Conservation (phyloP, 495 filamentous ascomycete species). For the Lepidopterella palustris region DNA sequence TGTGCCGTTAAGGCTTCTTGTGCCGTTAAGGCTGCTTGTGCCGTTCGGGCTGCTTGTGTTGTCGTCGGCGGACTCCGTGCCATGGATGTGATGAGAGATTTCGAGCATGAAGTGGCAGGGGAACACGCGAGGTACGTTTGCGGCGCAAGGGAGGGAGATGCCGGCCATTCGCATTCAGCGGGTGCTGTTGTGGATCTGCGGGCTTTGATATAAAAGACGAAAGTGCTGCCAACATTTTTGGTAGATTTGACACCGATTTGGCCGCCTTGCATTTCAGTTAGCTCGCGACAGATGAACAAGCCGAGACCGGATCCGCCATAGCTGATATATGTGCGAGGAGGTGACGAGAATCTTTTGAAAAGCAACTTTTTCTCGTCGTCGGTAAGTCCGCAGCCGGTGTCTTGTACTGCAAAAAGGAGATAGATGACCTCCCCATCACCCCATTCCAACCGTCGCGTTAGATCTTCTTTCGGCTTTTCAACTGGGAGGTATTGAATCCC, state of each 20-base stretch:
- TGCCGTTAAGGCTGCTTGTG: too few species aligned
- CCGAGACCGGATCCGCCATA: slow-evolving; percentile 36
- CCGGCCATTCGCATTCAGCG: neutral
- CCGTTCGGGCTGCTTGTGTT: too few species aligned
- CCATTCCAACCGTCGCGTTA: slow-evolving; percentile 25
- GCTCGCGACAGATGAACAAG: slow-evolving; percentile 32
- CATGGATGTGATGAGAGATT: too few species aligned
- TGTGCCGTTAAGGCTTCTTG: too few species aligned
- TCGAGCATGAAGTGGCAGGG: too few species aligned
- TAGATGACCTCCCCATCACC: slow-evolving; percentile 28
- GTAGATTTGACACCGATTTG: slow-evolving; percentile 32
- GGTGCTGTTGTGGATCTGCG: neutral
- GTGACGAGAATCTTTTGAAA: slow-evolving; percentile 34
- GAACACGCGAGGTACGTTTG: neutral
- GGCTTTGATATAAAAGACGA: slow-evolving; percentile 34
- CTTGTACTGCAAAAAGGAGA: slow-evolving; percentile 28
- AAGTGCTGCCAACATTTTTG: slow-evolving; percentile 28
- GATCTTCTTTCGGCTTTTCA: slow-evolving; percentile 14
- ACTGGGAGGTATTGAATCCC: slow-evolving; percentile 2
- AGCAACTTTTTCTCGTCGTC: slow-evolving; percentile 25
- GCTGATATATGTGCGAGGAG: slow-evolving; percentile 30
- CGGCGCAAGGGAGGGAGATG: neutral
- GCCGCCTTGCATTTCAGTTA: slow-evolving; percentile 35
- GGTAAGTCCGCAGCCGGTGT: slow-evolving; percentile 34
- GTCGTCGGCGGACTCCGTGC: too few species aligned